Evolutionary conservation across 805 yeast species (phyloP), one percentile per base, ranked within the genome.

Genomic region (Priceomyces carsonii): DNA sequence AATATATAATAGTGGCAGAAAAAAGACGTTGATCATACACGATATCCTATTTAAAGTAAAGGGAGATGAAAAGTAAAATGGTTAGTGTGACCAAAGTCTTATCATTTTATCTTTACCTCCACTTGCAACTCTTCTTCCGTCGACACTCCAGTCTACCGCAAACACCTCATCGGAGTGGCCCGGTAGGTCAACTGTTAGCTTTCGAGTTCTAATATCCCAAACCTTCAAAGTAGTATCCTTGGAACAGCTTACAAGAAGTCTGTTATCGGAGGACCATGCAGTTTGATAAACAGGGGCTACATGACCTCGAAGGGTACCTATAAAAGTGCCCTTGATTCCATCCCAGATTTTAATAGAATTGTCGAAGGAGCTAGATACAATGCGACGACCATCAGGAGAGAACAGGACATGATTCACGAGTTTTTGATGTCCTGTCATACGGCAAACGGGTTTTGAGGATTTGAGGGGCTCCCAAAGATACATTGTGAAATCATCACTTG

Each of bases 381-480:
- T 75, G 47, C 77, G 75, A 43, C 96, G 75, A 8, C 97, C 98
- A 59, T 93, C 97, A 3, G 99, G 99, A 3, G 96, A 85, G 54
- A 91, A 93, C 9, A 88, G 80, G 8, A 93, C 99, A 58, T 91
- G 97, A 54, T 93, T 93, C 14, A 93, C 98, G 18, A 91, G 71
- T 61, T 93, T 93, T 57, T 93, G 99, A 61, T 93, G 99, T 18
- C 99, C 99, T 1, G 96, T 89, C 93, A 93, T 85, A 53, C 99
- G 77, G 37, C 89, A 81, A 5, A 93, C 59, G 1, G 99, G 99
- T 57, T 90, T 93, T 24, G 73, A 70, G 2, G 82, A 67, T 56
- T 79, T 83, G 32, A 80, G 61, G 13, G 97, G 98, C 51, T 90
- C 95, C 99, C 99, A 93, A 42, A 93, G 63, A 49, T 84, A 93